Conservation (phyloP, 2,329 filamentous ascomycete genomes). For the Xylaria sp. region DNA sequence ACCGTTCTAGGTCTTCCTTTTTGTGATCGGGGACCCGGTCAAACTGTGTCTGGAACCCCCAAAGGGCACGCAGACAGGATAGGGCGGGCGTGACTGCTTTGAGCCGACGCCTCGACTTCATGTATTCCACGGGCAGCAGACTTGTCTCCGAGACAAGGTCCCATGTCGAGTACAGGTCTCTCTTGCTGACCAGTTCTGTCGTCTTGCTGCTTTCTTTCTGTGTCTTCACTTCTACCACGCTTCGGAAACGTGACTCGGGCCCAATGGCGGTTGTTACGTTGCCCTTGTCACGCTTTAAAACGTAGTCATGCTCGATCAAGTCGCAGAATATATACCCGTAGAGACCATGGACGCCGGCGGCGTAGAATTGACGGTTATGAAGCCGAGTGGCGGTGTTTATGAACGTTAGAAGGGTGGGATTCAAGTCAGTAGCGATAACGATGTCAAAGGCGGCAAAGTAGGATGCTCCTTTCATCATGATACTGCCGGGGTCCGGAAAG, state of each 20-base stretch:
- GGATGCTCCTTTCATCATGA: slow-evolving; percentile 72
- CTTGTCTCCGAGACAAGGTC: slow-evolving; percentile 83
- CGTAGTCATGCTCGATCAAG: slow-evolving; percentile 87
- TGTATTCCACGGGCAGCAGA: slow-evolving; percentile 74
- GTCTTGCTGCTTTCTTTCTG: slow-evolving; percentile 76
- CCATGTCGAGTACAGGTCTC: slow-evolving; percentile 89
- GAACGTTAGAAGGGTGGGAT: slow-evolving; percentile 75
- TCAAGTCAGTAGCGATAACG: slow-evolving; percentile 88
- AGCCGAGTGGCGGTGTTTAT: slow-evolving; percentile 90
- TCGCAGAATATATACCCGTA: slow-evolving; percentile 97
- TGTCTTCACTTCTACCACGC: slow-evolving; percentile 75
- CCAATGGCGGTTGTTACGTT: slow-evolving; percentile 72
- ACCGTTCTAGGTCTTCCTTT: slow-evolving; percentile 74
- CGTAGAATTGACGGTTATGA: slow-evolving; percentile 85
- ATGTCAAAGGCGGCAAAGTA: slow-evolving; percentile 86
- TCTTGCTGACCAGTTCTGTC: slow-evolving; percentile 89
- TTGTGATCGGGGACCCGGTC: slow-evolving; percentile 65
- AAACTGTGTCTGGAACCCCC: slow-evolving; percentile 79
- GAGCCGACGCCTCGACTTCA: slow-evolving; percentile 73
- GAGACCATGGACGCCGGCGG: slow-evolving; percentile 84
- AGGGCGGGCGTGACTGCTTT: slow-evolving; percentile 84
- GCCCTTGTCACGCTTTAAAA: slow-evolving; percentile 84
- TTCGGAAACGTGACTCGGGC: slow-evolving; percentile 80
- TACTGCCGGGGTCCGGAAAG: slow-evolving; percentile 72
- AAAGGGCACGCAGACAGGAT: slow-evolving; percentile 87